Conservation (phyloP, 2,329 filamentous ascomycete genomes). For the Pestalotiopsis sp. region DNA sequence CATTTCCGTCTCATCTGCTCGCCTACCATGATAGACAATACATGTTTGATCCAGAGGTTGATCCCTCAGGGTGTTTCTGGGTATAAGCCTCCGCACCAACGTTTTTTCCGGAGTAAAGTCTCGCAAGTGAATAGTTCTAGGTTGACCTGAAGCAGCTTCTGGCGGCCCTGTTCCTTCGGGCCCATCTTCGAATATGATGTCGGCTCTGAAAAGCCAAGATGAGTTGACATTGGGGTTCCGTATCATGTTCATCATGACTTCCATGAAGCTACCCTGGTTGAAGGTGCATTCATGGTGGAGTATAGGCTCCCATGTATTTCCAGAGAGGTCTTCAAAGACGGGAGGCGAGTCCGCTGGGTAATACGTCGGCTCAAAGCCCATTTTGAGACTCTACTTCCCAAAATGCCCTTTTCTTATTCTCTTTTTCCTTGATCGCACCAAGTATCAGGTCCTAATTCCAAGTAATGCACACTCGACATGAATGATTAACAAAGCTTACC, state of each 20-base stretch:
- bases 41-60: conserved; percentile 80
- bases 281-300: conserved; percentile 64
- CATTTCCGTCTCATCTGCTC: conserved; percentile 32
- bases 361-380: conserved; percentile 38
- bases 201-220: conserved; percentile 76
- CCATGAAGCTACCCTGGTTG: conserved; percentile 61
- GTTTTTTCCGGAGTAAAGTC: conserved; percentile 57
- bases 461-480: background rate
- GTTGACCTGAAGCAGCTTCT: conserved; percentile 26
- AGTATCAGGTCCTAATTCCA: background rate
- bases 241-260: conserved; percentile 74
- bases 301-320: conserved; percentile 54
- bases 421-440: background rate
- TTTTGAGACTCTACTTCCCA: conserved; percentile 17
- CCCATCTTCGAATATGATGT: conserved; percentile 65
- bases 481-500: background rate
- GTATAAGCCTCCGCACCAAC: conserved; percentile 77
- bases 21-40: conserved; percentile 60
- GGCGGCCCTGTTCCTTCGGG: conserved; percentile 31
- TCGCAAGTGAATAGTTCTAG: conserved; percentile 46
- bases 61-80: conserved; percentile 79
- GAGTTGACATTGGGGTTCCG: conserved; percentile 81
- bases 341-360: conserved; percentile 34
- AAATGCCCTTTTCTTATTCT: background rate
- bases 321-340: conserved; percentile 37